Evolutionary conservation across 1,284 basidiomycete species (phyloP), one percentile per base, ranked within the genome.

Genomic region (Trametes polyzona): DNA sequence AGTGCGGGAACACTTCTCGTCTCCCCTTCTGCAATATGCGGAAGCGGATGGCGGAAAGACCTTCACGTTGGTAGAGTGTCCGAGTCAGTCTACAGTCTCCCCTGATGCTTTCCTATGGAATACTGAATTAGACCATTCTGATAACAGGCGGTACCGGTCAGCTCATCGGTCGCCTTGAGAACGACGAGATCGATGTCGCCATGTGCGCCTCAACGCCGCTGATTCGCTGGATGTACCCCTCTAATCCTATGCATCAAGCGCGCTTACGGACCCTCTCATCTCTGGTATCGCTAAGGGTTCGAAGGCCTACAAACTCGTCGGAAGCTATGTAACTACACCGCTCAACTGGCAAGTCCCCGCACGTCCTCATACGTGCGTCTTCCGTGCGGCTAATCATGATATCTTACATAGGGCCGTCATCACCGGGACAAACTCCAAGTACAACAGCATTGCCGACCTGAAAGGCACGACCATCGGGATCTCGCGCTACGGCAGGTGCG

Each of bases 1-100:
- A 90, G 93, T 96, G 48, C 82, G 92, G 30, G 94, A 97, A 71
- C 95, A 96, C 72, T 96, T 96, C 73, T 91, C 90, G 17, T 92
- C 92, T 0, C 95, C 95, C 0, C 80, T 97, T 10, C 82, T 96
- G 5, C 93, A 93, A 67, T 88, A 84, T 63, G 83, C 86, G 2
- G 80, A 81, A 24, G 75, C 72, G 11, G 93, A 95, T 66, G 72
- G 76, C 12, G 85, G 83, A 6, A 75, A 83, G 70, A 92, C 90
- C 0, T 92, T 96, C 69, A 83, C 82, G 16, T 81, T 96, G 7
- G 84, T 95, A n/a, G 90, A 93, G 73, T 96, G 93, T 70, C 94
- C 95, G 11, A 93, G 93, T 90, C 67, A 50, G 81, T 63, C 12
- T 4, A n/a, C n/a, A n/a, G n/a, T n/a, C n/a, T n/a, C n/a, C n/a